Base-by-base conservation (phyloP, 768 basidiomycete species). In the Termitomyces sp. region DNA sequence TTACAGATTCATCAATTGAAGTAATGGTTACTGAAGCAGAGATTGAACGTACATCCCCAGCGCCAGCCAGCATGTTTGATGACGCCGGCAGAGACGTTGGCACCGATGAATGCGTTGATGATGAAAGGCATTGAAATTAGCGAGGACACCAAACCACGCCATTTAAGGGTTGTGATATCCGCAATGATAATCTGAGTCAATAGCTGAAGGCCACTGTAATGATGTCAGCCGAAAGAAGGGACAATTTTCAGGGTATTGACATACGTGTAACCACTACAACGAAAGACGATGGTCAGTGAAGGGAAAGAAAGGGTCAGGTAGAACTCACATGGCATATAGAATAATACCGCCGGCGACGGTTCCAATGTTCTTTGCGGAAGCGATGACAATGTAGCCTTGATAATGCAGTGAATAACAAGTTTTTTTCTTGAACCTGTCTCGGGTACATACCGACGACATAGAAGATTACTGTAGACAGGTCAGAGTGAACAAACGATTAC, bases 121-220 rank as follows among this genome's bases (percentile, higher is more conserved):
- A 87, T 68, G 68, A 81, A 83, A 3, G 81, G 81, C 41, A 74
- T 58, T 7, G 77, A 74, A 12, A 74, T 75, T 28, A 83, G 67
- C 7, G 66, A 59, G 1, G 65, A 53, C 7, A 70, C 65, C 2
- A 70, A 41, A 8, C 82, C 80, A 52, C 83, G 74, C 79, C 80
- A 82, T 63, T 71, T 70, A 17, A 83, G 74, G 7, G 81, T 79
- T 2, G 82, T 83, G 53, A 79, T 78, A 61, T 84, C 82, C 22
- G 82, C 83, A 49, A 84, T 82, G 60, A 84, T 77, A 56, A 85
- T 81, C 55, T 83, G 80, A 15, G 80, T 84, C 8, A 86, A 74
- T 11, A 87, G 69, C 65, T 87, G 84, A 37, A 87, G 68, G 1
- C 85, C 84, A 12, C 78, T 80, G 48, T 24, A 58, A 45, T 38